Evolutionary conservation across 768 basidiomycete genomes (phyloP).

Genomic region (Lactarius psammicola): DNA sequence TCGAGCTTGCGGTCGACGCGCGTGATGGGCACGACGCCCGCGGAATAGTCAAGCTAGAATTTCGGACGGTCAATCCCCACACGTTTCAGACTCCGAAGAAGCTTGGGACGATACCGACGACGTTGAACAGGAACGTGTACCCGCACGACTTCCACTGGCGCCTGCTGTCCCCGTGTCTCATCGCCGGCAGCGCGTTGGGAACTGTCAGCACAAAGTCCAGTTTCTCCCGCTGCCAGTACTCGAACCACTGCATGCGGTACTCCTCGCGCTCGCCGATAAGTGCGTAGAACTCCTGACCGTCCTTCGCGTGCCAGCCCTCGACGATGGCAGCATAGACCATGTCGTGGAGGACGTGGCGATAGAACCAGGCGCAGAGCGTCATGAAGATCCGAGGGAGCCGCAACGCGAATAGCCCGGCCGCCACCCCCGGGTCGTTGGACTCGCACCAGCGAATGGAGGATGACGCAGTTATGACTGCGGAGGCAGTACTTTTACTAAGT

Average conservation of each 20-base stretch:
- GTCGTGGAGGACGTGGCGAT: constrained; percentile 52
- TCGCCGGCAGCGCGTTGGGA: constrained; percentile 59
- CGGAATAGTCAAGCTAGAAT: constrained; percentile 49
- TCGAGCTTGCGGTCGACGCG: constrained; percentile 49
- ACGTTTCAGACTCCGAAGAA: neutral
- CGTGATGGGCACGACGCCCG: constrained; percentile 60
- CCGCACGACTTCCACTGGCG: constrained; percentile 50
- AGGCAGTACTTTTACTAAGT: neutral
- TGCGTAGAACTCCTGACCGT: constrained; percentile 48
- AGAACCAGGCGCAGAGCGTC: constrained; percentile 49
- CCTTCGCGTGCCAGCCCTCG: constrained; percentile 49
- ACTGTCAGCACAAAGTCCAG: constrained; percentile 65
- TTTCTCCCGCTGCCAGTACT: constrained; percentile 43
- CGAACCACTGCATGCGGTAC: constrained; percentile 44
- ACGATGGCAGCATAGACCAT: constrained; percentile 53
- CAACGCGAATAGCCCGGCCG: constrained; percentile 41
- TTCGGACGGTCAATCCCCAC: neutral
- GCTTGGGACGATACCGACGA: constrained; percentile 42
- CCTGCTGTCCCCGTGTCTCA: constrained; percentile 55
- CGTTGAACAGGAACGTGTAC: constrained; percentile 66
- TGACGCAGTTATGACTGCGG: constrained; percentile 34
- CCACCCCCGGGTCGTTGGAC: constrained; percentile 49
- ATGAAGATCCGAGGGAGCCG: constrained; percentile 48
- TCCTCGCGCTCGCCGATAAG: constrained; percentile 46
- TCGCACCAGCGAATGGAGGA: constrained; percentile 37